Percentiles rank a stretch among this genome's conserved stretches.
These are phyloP conservation scores for Backusella tarrabulga DNA, from an alignment of 192 early-diverging fungal species.

Conservation along the genomic window DNA sequence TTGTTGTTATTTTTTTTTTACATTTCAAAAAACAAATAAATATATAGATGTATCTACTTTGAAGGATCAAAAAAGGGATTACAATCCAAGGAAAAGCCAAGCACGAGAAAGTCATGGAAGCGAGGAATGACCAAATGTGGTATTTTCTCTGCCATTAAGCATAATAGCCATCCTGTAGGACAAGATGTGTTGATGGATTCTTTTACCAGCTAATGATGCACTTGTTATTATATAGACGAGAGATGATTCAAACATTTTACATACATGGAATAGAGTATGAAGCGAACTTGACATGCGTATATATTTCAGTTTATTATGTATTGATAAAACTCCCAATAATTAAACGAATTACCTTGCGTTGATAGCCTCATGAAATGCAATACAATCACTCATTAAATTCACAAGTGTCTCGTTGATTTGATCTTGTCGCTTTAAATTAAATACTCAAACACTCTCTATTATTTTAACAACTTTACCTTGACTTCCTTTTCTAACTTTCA, in stretches of 20 bases:
- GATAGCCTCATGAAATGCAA: slow-evolving; percentile 13
- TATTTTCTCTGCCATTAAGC: slow-evolving; percentile 1
- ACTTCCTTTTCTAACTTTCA: not conserved
- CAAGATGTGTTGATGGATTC: not conserved
- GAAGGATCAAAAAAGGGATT: slow-evolving; percentile 7
- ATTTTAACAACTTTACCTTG: not conserved
- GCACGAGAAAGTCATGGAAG: slow-evolving; percentile 8
- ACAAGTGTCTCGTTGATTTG: slow-evolving; percentile 8
- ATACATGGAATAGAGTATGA: not conserved
- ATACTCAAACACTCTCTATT: not conserved
- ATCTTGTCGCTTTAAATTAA: slow-evolving; percentile 6
- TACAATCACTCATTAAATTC: slow-evolving; percentile 12
- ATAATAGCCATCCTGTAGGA: slow-evolving; percentile 6
- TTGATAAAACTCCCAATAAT: too few relatives aligned
- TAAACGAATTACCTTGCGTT: slow-evolving; percentile 1
- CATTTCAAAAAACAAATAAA: not conserved
- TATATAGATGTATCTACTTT: not conserved
- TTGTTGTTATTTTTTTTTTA: not conserved
- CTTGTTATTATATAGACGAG: not conserved
- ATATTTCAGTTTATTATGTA: not conserved
- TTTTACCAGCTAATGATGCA: not conserved
- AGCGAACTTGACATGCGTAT: not conserved
- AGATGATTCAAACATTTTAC: not conserved
- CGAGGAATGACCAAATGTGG: slow-evolving; percentile 7
- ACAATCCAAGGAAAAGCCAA: not conserved